A percentile compares a stretch with the other conserved stretches of the same genome.
phyloP scores from a whole-genome alignment of 352 stramenopile genomes.

The Phytophthora fragariae region DNA sequence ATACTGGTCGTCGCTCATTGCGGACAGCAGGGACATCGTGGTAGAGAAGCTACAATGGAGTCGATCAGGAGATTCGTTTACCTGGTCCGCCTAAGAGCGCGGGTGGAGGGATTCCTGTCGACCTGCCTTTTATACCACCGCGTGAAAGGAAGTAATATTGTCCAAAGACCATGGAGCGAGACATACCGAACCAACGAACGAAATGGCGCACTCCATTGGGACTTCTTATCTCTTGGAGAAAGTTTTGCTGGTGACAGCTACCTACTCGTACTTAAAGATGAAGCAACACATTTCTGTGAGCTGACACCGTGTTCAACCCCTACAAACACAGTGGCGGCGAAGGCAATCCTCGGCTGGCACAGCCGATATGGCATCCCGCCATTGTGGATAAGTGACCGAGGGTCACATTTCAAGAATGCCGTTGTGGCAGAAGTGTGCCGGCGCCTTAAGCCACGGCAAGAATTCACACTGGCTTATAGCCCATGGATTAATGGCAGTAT shows the following conservation, averaged over 20 bases:
- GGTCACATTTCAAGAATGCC: conserved; percentile 36
- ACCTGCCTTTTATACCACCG: no score
- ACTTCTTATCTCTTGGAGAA: conserved; percentile 17
- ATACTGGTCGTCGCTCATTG: not conserved
- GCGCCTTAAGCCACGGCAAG: conserved; percentile 22
- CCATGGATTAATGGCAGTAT: conserved; percentile 42
- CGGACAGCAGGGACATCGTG: not conserved
- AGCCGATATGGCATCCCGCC: no score
- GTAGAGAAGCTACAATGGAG: not conserved
- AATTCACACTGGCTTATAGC: conserved; percentile 34
- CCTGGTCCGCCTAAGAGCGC: not conserved
- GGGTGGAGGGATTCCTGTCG: no score
- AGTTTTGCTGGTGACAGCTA: conserved; percentile 17
- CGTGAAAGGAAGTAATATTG: no score
- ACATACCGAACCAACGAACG: conserved; percentile 23
- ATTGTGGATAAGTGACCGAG: no score
- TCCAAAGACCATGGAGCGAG: not conserved
- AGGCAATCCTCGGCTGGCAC: no score
- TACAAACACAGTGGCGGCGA: no score
- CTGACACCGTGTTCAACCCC: no score
- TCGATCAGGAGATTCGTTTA: not conserved
- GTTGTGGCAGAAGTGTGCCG: conserved; percentile 27
- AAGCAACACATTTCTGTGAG: no score
- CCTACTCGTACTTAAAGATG: no score
- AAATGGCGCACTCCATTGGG: conserved; percentile 19